These are phyloP conservation scores for Fragaria ananassa DNA, from an alignment of 306 rosid species.

Conservation along the genomic window DNA sequence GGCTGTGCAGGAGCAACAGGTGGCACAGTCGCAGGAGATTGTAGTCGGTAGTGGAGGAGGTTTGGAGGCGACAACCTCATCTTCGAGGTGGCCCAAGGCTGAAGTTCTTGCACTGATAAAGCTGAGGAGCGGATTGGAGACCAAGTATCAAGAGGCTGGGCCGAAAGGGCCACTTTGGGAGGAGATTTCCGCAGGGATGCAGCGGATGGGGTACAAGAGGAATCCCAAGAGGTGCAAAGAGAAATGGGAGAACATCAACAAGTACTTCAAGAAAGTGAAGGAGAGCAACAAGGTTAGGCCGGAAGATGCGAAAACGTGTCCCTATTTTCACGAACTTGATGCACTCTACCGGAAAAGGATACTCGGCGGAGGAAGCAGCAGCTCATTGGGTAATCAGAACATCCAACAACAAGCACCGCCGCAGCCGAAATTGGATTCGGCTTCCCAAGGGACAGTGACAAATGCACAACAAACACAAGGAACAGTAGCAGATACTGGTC, in stretches of 20 bases:
- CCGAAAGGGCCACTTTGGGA: conserved; percentile 57
- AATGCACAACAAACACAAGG: conserved; percentile 1
- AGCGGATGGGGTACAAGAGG: conserved; percentile 35
- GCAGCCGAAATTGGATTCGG: conserved; percentile 3
- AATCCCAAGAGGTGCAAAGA: conserved; percentile 32
- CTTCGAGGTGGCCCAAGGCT: conserved; percentile 49
- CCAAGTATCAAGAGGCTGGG: conserved; percentile 39
- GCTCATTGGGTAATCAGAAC: conserved; percentile 10
- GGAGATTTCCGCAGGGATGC: conserved; percentile 36
- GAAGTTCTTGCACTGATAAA: conserved; percentile 44
- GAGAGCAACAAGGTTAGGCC: conserved; percentile 39
- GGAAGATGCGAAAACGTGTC: conserved; percentile 41
- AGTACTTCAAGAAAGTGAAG: conserved; percentile 41
- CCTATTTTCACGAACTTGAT: conserved; percentile 39
- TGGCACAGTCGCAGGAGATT: conserved; percentile 10
- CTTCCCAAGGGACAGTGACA: neutral
- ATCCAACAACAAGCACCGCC: conserved; percentile 3
- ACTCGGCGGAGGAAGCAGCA: conserved; percentile 24
- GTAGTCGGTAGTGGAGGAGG: conserved; percentile 19
- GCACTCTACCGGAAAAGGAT: conserved; percentile 32
- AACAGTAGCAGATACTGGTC: neutral
- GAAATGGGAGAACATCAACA: conserved; percentile 46
- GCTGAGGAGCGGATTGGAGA: conserved; percentile 40
- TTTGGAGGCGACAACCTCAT: conserved; percentile 13
- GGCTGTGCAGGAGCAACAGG: conserved; percentile 26